These are phyloP conservation scores for Thelonectria rubi DNA, from an alignment of 2,329 filamentous ascomycete species.

Conservation along the genomic window DNA sequence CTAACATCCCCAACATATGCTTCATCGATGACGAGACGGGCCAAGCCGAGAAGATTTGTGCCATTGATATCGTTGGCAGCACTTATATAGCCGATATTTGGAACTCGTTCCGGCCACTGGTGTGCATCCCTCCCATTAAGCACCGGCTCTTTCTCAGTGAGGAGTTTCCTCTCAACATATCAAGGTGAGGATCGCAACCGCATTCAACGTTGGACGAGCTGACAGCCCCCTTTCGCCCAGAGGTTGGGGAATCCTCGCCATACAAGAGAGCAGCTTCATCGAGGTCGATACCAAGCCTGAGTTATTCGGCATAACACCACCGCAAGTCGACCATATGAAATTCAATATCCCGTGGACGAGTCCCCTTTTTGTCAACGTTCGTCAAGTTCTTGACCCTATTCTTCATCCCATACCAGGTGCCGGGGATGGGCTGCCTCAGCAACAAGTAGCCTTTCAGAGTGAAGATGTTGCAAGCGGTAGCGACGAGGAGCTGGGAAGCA, in stretches of 20 bases:
- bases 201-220: slow-evolving; percentile 6
- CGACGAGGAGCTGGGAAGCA: slow-evolving; percentile 18
- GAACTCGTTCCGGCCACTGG: slow-evolving; percentile 45
- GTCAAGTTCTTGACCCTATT: slow-evolving; percentile 37
- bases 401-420: slow-evolving; percentile 10
- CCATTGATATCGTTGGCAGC: slow-evolving; percentile 59
- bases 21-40: slow-evolving; percentile 59
- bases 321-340: slow-evolving; percentile 33
- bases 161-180: slow-evolving; percentile 42
- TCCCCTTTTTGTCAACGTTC: slow-evolving; percentile 42
- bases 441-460: no score
- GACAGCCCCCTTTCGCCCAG: slow-evolving; percentile 30
- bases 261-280: slow-evolving; percentile 56
- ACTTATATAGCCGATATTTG: slow-evolving; percentile 64
- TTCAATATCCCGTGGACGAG: slow-evolving; percentile 17
- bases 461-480: slow-evolving; percentile 30
- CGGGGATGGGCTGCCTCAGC: no score
- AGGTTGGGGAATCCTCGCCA: slow-evolving; percentile 61
- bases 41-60: slow-evolving; percentile 59
- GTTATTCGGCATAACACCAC: slow-evolving; percentile 44
- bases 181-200: slow-evolving; percentile 37
- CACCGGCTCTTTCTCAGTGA: slow-evolving; percentile 41
- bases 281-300: slow-evolving; percentile 47
- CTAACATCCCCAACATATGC: slow-evolving; percentile 63
- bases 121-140: slow-evolving; percentile 40